Evolutionary conservation across 1,139 yeast species (phyloP), one percentile per base, ranked within the genome.

Genomic region (Geotrichum restrictum): DNA sequence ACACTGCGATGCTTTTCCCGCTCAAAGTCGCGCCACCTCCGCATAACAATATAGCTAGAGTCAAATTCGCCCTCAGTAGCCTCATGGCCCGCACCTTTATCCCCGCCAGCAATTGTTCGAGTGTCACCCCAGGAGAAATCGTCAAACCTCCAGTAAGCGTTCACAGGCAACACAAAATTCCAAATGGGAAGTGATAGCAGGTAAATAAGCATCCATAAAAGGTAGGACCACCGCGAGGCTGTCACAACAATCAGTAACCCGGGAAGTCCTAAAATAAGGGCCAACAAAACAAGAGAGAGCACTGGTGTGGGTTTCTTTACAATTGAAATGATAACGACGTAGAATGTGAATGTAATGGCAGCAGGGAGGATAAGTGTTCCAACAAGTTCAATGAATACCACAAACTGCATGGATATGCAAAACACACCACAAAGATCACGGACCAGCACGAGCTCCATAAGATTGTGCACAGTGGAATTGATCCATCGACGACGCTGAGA

Each of bases 81-180:
- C 52, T 81, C 88, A 65, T 88, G 95, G 32, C 81, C 85, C 57
- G 75, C 80, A 55, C 71, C 19, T 13, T 44, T 45, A 36, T 52
- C 57, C 3, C 77, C 88, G 38, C 86, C 88, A 19, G 79, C 79
- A 49, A 87, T 80, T 24, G 82, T 77, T 74, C 96, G 78, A 1
- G 96, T 88, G 61, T 87, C 95, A 64, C 96, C 96, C 97, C 97
- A 89, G 66, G 89, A 81, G 69, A 89, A 89, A 68, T 89, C 96
- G 70, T 89, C 96, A 69, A 89, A 88, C 66, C 88, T 88, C 96
- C 96, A 89, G 60, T 69, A 89, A 0, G 96, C 87, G 70, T 89
- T 87, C 10, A 81, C 64, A 2, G 97, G 97, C 49, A 89, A 74
- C 5, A 88, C 81, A 66, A 89, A 84, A 69, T 89, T 89, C 97